A percentile compares a stretch with the other conserved stretches of the same genome.
phyloP scores from a whole-genome alignment of 2,329 filamentous ascomycete species.

The Raffaelea ambrosiae region DNA sequence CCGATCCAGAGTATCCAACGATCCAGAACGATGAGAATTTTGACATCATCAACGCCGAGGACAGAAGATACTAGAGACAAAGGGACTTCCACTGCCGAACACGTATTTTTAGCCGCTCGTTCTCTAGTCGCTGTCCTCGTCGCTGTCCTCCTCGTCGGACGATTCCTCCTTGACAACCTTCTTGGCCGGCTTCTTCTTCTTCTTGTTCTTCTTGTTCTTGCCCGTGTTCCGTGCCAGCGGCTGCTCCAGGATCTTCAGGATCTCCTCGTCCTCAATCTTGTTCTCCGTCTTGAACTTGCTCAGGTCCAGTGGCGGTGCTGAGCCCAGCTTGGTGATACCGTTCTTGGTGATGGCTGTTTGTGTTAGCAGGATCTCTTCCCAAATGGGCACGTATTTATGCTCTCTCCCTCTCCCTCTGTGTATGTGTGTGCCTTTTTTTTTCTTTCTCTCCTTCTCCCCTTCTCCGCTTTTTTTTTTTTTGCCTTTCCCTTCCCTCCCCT shows the following conservation, averaged over 20 bases:
- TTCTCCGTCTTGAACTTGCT: constrained; percentile 88
- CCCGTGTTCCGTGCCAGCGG: constrained; percentile 80
- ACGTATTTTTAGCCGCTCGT: constrained; percentile 7
- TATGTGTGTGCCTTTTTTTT: too few species aligned
- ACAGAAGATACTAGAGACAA: too few species aligned
- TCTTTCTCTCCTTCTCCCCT: too few species aligned
- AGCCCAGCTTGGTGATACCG: constrained; percentile 78
- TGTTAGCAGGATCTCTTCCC: too few species aligned
- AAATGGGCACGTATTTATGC: too few species aligned
- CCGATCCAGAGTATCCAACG: too few species aligned
- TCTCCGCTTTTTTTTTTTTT: too few species aligned
- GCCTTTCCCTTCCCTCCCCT: too few species aligned
- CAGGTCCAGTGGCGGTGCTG: constrained; percentile 66
- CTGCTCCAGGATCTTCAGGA: constrained; percentile 88
- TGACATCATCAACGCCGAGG: too few species aligned
- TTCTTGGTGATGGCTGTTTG: constrained; percentile 88
- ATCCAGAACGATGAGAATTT: too few species aligned
- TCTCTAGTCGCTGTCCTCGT: constrained; percentile 26
- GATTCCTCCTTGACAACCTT: constrained; percentile 26
- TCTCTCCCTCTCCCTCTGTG: too few species aligned
- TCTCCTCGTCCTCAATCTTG: constrained; percentile 94
- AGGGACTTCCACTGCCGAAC: background rate
- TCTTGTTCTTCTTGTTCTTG: constrained; percentile 80
- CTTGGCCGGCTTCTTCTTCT: constrained; percentile 55
- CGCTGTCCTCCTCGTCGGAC: constrained; percentile 23